Evolutionary conservation across 768 basidiomycete species (phyloP).

Genomic region (Dioszegia crocea): DNA sequence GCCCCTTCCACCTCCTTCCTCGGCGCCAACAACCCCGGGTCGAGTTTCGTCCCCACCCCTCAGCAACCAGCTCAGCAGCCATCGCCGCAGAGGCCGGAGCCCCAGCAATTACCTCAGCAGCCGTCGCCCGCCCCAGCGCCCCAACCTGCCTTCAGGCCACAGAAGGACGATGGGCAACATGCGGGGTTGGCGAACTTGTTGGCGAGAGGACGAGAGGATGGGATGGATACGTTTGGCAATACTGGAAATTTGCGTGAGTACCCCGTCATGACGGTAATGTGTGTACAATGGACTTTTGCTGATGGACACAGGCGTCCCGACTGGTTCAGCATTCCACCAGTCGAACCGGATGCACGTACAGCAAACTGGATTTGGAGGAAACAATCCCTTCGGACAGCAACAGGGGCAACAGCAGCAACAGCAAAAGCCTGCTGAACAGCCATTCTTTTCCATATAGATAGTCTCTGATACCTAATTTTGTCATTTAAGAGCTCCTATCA

Average conservation of each 20-base stretch:
- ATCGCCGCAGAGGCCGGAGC: constrained; percentile 48
- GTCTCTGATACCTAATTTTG: not conserved
- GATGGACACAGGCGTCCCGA: constrained; percentile 52
- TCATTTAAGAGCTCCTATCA: not conserved
- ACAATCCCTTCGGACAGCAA: constrained; percentile 51
- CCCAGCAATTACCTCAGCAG: constrained; percentile 47
- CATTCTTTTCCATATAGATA: constrained; percentile 69
- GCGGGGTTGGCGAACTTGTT: constrained; percentile 72
- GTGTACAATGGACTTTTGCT: not conserved
- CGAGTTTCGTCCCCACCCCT: constrained; percentile 26
- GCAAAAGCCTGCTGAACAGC: constrained; percentile 56
- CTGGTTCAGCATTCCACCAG: constrained; percentile 55
- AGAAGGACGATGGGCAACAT: constrained; percentile 63
- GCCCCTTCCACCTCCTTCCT: constrained; percentile 52
- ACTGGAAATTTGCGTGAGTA: constrained; percentile 63
- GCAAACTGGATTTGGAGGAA: constrained; percentile 41
- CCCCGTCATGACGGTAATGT: not conserved
- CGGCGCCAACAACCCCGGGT: constrained; percentile 11
- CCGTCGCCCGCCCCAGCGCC: constrained; percentile 51
- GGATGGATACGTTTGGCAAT: constrained; percentile 95
- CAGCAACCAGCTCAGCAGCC: constrained; percentile 40
- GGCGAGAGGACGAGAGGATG: constrained; percentile 74
- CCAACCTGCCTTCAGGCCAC: constrained; percentile 20
- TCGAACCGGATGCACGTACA: constrained; percentile 41
- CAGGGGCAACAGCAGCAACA: constrained; percentile 52